Conservation (phyloP, 2,329 filamentous ascomycete genomes). For the Clonostachys solani region DNA sequence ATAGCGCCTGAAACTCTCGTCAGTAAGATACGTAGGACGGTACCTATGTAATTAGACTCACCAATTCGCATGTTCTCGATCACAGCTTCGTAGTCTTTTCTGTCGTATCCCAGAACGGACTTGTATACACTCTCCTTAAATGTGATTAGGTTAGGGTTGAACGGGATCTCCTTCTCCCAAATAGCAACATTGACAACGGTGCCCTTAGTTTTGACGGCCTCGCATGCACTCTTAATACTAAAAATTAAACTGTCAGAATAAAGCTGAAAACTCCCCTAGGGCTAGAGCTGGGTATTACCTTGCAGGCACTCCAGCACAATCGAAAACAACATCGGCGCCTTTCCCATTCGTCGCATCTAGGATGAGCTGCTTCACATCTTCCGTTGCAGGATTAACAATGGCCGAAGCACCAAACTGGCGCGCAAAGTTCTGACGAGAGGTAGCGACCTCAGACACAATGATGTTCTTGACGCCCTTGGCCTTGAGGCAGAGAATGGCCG, state of each 20-base stretch:
- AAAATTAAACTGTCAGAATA: not conserved
- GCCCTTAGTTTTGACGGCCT: slow-evolving; percentile 11
- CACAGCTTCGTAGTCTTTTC: slow-evolving; percentile 13
- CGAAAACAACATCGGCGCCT: slow-evolving; percentile 12
- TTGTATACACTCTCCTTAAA: slow-evolving; percentile 12
- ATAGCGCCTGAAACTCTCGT: slow-evolving; percentile 15
- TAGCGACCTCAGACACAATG: slow-evolving; percentile 52
- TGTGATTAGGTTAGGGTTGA: slow-evolving; percentile 11
- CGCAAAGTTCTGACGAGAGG: slow-evolving; percentile 44
- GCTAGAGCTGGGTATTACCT: not conserved
- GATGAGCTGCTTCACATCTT: slow-evolving; percentile 9
- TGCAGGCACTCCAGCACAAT: slow-evolving; percentile 14
- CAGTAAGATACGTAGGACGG: not conserved
- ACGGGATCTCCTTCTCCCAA: slow-evolving; percentile 13
- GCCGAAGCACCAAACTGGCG: slow-evolving; percentile 43
- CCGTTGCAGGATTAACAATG: slow-evolving; percentile 7
- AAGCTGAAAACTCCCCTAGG: not conserved
- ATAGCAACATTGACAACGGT: slow-evolving; percentile 16
- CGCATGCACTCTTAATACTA: slow-evolving; percentile 12
- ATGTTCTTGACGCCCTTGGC: slow-evolving; percentile 48
- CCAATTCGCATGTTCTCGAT: slow-evolving; percentile 12
- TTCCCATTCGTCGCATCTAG: slow-evolving; percentile 8
- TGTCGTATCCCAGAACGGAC: slow-evolving; percentile 10
- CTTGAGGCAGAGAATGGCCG: slow-evolving; percentile 53
- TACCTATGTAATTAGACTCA: not conserved